Evolutionary conservation across 2,329 filamentous ascomycete genomes (phyloP).

Genomic region (Sclerotinia glacialis): DNA sequence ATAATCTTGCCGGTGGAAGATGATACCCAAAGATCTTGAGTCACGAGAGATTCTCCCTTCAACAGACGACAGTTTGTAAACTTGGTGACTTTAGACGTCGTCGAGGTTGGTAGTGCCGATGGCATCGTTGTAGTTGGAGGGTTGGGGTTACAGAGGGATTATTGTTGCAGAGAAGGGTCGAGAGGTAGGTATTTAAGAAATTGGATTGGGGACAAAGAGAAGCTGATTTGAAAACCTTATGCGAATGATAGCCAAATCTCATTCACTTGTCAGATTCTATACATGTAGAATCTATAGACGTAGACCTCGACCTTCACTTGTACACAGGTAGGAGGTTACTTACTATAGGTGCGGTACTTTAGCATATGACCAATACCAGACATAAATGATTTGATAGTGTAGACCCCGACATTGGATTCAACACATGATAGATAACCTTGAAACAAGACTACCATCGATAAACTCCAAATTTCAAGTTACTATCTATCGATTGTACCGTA

Average conservation of each 20-base stretch:
- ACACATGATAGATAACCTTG: conserved; percentile 12
- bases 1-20: conserved; percentile 79
- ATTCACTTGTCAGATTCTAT: too few relatives aligned
- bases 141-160: background rate
- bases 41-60: conserved; percentile 62
- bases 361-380: background rate
- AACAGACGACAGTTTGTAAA: conserved; percentile 85
- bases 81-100: conserved; percentile 66
- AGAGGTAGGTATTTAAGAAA: background rate
- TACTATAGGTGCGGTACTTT: background rate
- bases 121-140: conserved; percentile 41
- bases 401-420: background rate
- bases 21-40: conserved; percentile 86
- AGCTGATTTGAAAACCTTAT: background rate
- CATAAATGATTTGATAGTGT: background rate
- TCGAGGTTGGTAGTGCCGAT: conserved; percentile 34
- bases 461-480: background rate
- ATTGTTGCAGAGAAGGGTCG: background rate
- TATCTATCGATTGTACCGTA: background rate
- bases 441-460: background rate
- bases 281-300: background rate
- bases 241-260: background rate
- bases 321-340: background rate
- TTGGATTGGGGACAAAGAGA: conserved; percentile 1
- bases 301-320: background rate